phyloP scores from a whole-genome alignment of 2,329 filamentous ascomycete species.

The Aspergillus sp. region DNA sequence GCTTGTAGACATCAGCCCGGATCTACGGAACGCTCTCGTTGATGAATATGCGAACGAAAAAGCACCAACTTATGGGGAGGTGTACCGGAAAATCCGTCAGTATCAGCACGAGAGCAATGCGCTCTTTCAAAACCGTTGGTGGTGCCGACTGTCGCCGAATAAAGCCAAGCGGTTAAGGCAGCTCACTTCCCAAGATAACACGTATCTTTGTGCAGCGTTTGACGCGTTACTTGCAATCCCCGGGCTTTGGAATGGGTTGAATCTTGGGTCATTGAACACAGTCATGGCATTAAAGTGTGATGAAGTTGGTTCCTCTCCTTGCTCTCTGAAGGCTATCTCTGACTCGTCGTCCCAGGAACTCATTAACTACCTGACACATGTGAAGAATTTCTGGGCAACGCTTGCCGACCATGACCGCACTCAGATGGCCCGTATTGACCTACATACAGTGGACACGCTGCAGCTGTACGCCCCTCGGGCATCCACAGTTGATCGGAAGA shows the following conservation, averaged over 20 bases:
- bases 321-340: too few species aligned
- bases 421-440: constrained; percentile 21
- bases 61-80: neutral
- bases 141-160: too few species aligned
- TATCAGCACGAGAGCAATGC: neutral
- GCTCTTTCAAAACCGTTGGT: neutral
- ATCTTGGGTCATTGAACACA: too few species aligned
- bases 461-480: constrained; percentile 20
- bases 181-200: too few species aligned
- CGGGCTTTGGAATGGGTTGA: too few species aligned
- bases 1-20: too few species aligned
- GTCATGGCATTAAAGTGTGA: too few species aligned
- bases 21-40: too few species aligned
- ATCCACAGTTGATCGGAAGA: constrained; percentile 11
- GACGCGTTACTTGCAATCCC: too few species aligned
- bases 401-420: constrained; percentile 15
- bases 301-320: too few species aligned
- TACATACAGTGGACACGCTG: constrained; percentile 19
- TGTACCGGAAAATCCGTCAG: neutral
- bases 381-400: constrained; percentile 23
- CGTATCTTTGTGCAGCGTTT: too few species aligned
- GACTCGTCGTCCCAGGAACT: constrained; percentile 16
- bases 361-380: constrained; percentile 18
- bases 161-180: too few species aligned
- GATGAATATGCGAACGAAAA: neutral